phyloP scores from a whole-genome alignment of 1,139 yeast species.

The Debaryomyces sp. region DNA sequence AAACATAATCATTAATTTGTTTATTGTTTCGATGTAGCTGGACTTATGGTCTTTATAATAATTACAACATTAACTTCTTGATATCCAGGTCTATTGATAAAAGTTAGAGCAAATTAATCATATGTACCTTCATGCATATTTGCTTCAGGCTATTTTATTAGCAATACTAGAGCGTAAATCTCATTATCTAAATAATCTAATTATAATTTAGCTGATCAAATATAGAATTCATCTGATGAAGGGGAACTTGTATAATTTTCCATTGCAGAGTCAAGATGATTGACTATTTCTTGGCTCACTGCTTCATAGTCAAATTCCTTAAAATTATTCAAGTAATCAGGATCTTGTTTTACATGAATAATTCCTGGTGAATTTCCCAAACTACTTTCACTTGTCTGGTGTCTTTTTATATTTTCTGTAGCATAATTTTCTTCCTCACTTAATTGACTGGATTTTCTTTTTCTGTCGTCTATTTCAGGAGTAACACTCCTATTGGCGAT shows the following conservation, averaged over 20 bases:
- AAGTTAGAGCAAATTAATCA: too few relatives aligned
- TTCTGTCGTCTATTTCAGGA: not conserved
- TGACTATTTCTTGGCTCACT: constrained; percentile 9
- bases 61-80: too few relatives aligned
- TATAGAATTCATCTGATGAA: constrained; percentile 6
- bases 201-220: constrained; percentile 1
- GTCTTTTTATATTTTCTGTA: not conserved
- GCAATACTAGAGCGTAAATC: not conserved
- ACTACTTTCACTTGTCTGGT: not conserved
- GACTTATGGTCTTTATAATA: too few relatives aligned
- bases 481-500: not conserved
- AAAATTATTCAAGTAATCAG: constrained; percentile 2
- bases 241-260: constrained; percentile 6
- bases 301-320: constrained; percentile 6
- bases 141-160: too few relatives aligned
- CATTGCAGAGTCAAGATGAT: constrained; percentile 7
- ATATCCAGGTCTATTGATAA: not conserved
- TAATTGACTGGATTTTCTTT: not conserved
- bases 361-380: not conserved
- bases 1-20: not conserved
- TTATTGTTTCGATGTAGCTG: not conserved
- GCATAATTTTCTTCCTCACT: not conserved
- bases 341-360: constrained; percentile 4
- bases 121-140: too few relatives aligned
- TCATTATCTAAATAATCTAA: not conserved